phyloP scores from a whole-genome alignment of 106 monocot genomes.

The Dioscorea zingiberensis region DNA sequence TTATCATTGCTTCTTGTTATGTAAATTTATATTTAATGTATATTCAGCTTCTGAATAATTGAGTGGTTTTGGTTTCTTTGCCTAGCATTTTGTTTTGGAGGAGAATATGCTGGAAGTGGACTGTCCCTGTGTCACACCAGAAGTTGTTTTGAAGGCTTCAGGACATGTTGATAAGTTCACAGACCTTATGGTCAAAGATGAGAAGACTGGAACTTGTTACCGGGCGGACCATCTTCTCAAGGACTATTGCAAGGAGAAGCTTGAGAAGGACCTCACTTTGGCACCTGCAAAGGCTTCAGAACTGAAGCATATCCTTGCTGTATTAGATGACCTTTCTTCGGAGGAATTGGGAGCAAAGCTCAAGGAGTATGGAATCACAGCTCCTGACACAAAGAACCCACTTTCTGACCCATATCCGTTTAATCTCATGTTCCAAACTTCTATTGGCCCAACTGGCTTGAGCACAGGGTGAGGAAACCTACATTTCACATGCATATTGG shows the following conservation, averaged over 20 bases:
- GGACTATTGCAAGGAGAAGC: slow-evolving; percentile 89
- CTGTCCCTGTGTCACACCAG: slow-evolving; percentile 93
- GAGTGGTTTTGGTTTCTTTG: background rate
- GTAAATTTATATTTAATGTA: no score
- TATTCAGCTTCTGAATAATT: no score
- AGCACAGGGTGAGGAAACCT: slow-evolving; percentile 47
- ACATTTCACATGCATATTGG: background rate
- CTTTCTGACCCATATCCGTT: slow-evolving; percentile 94
- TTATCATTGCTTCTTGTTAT: no score
- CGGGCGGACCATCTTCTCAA: slow-evolving; percentile 92
- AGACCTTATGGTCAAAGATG: slow-evolving; percentile 98
- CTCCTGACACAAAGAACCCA: slow-evolving; percentile 85
- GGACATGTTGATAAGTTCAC: slow-evolving; percentile 98
- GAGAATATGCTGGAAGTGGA: slow-evolving; percentile 96
- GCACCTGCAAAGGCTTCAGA: slow-evolving; percentile 56
- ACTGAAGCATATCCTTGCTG: slow-evolving; percentile 62
- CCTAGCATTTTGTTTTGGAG: slow-evolving; percentile 93
- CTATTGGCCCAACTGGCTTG: slow-evolving; percentile 82
- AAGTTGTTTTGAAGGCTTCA: slow-evolving; percentile 80
- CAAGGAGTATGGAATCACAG: slow-evolving; percentile 80
- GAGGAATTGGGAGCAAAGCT: slow-evolving; percentile 76
- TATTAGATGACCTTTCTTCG: slow-evolving; percentile 71
- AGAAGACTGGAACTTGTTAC: slow-evolving; percentile 84
- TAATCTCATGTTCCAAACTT: slow-evolving; percentile 98
- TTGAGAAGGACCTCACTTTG: slow-evolving; percentile 81